Conservation (phyloP, 106 monocot species). For the Platanthera zijinensis region DNA sequence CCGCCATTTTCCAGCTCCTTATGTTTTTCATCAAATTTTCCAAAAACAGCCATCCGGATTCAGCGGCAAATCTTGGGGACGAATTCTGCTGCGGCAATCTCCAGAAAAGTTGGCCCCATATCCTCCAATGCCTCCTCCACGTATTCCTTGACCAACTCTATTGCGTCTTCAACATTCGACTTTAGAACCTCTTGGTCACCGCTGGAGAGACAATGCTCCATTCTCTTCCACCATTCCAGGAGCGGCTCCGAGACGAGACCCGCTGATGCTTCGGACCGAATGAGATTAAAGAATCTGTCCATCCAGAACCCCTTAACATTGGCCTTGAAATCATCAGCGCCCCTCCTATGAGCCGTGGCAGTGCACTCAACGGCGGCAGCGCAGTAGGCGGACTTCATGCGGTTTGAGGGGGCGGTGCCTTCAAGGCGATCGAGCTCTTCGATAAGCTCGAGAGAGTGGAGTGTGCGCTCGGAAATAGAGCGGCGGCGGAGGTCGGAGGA, state of each 20-base stretch:
- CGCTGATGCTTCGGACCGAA: constrained; percentile 7
- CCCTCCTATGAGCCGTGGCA: constrained; percentile 2
- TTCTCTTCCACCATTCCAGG: constrained; percentile 9
- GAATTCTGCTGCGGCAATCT: constrained; percentile 14
- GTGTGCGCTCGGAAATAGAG: constrained; percentile 13
- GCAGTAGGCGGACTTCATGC: constrained; percentile 29
- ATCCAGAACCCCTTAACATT: constrained; percentile 20
- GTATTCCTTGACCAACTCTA: constrained; percentile 15
- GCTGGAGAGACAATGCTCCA: constrained; percentile 13
- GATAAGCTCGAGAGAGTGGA: constrained; percentile 34
- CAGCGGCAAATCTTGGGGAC: neutral
- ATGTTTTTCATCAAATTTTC: neutral
- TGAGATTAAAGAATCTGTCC: constrained; percentile 18
- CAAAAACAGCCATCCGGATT: neutral
- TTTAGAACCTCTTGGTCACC: constrained; percentile 4
- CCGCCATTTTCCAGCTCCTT: neutral
- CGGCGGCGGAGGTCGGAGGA: constrained; percentile 13
- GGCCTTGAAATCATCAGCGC: neutral
- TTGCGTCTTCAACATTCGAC: constrained; percentile 16
- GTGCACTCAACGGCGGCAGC: constrained; percentile 25
- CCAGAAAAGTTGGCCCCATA: constrained; percentile 43
- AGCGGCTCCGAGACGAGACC: constrained; percentile 2
- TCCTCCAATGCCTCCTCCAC: constrained; percentile 15
- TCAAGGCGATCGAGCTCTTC: constrained; percentile 21
- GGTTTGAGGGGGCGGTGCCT: neutral